Evolutionary conservation across 208 protist genomes (phyloP).

Genomic region (Leptomonas seymouri): DNA sequence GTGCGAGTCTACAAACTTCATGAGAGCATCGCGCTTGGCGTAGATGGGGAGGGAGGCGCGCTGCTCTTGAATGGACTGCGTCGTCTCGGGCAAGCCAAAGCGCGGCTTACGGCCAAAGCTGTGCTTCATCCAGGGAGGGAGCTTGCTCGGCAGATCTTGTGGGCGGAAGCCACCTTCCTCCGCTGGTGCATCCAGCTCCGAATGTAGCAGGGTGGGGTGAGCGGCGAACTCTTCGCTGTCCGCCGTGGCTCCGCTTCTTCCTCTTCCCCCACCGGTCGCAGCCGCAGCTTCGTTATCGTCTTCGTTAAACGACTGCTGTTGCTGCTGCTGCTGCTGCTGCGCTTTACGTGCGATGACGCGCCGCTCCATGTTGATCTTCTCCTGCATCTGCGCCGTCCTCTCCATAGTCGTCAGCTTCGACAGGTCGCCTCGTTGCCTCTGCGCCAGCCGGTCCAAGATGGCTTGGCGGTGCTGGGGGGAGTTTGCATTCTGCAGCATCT

Average conservation of each 20-base stretch:
- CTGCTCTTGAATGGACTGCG: slow-evolving; percentile 77
- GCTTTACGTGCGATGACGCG: slow-evolving; percentile 61
- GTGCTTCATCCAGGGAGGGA: slow-evolving; percentile 87
- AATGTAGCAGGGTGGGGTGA: slow-evolving; percentile 51
- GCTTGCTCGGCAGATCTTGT: slow-evolving; percentile 47
- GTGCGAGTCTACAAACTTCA: slow-evolving; percentile 86
- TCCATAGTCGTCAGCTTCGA: slow-evolving; percentile 81
- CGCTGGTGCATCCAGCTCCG: slow-evolving; percentile 62
- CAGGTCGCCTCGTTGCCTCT: slow-evolving; percentile 52
- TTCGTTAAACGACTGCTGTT: slow-evolving; percentile 21
- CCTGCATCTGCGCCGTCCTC: slow-evolving; percentile 69
- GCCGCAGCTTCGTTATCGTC: slow-evolving; percentile 5
- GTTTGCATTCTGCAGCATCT: slow-evolving; percentile 75
- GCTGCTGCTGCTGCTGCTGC: slow-evolving; percentile 41
- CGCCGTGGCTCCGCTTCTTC: not conserved
- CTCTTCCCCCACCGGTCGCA: not conserved
- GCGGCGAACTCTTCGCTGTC: slow-evolving; percentile 23
- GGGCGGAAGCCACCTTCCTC: slow-evolving; percentile 73
- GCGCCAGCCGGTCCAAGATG: slow-evolving; percentile 69
- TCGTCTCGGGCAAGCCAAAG: slow-evolving; percentile 65
- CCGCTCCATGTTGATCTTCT: slow-evolving; percentile 80
- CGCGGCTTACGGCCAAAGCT: slow-evolving; percentile 66
- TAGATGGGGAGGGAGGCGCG: slow-evolving; percentile 95
- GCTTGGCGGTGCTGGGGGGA: slow-evolving; percentile 84
- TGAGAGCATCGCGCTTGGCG: slow-evolving; percentile 87